Percentiles rank a stretch among this genome's conserved stretches.
Conservation (phyloP, 768 basidiomycete species). For the Boletus eberwhitei region DNA sequence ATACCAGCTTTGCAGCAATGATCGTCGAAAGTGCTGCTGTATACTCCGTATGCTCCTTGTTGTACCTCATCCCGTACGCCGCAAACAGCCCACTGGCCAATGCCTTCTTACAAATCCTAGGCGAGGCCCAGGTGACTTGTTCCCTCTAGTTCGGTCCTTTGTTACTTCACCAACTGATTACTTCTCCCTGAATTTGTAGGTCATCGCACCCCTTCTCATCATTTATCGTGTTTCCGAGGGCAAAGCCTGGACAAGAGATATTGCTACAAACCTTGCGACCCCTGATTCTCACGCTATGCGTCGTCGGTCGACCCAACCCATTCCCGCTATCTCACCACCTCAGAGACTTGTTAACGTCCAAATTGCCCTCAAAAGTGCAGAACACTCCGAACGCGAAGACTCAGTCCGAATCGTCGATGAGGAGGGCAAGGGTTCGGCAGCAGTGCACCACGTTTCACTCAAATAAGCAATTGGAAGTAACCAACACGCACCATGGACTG, state of each 20-base stretch:
- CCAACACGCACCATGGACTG: too few species aligned
- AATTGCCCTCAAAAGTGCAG: conserved; percentile 11
- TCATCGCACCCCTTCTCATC: conserved; percentile 46
- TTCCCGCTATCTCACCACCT: background rate
- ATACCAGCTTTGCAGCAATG: conserved; percentile 34
- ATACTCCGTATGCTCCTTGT: conserved; percentile 30
- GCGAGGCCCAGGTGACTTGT: conserved; percentile 26
- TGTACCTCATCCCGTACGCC: conserved; percentile 32
- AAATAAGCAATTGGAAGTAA: background rate
- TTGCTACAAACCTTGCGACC: conserved; percentile 7
- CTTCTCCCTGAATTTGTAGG: conserved; percentile 24
- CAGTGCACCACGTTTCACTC: background rate
- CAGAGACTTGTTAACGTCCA: conserved; percentile 10
- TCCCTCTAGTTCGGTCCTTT: background rate
- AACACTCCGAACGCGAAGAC: background rate
- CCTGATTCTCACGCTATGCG: conserved; percentile 9
- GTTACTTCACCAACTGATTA: background rate
- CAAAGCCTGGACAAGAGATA: conserved; percentile 37
- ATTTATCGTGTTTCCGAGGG: conserved; percentile 47
- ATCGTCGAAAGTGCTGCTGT: conserved; percentile 34
- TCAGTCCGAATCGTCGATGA: conserved; percentile 7
- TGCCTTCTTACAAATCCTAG: conserved; percentile 31
- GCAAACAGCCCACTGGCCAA: conserved; percentile 22
- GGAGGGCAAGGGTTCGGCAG: background rate
- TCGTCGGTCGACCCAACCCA: conserved; percentile 4